Conservation (phyloP, 2,329 filamentous ascomycete species). For the Lasiodiplodia gonubiensis region DNA sequence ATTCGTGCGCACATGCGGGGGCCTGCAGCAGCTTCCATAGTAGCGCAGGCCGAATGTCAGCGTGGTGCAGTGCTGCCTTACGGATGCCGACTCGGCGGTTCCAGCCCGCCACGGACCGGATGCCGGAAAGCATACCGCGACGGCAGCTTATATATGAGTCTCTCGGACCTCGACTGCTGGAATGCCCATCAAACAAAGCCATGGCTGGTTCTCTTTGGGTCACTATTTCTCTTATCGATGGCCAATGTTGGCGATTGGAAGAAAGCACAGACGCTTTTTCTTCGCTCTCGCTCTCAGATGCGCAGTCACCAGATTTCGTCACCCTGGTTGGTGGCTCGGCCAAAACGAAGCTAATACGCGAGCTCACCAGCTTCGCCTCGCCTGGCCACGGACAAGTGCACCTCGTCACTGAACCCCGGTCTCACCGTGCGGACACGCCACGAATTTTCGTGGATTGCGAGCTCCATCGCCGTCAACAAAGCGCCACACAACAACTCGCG, state of each 20-base stretch:
- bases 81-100: too few relatives aligned
- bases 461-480: background rate
- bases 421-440: slow-evolving; percentile 20
- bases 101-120: too few relatives aligned
- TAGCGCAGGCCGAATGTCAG: too few relatives aligned
- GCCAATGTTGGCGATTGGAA: background rate
- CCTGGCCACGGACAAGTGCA: slow-evolving; percentile 28
- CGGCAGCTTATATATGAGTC: too few relatives aligned
- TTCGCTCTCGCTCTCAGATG: background rate
- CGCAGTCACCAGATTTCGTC: slow-evolving; percentile 26
- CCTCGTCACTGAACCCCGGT: slow-evolving; percentile 26
- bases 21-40: too few relatives aligned
- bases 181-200: background rate
- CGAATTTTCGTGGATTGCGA: slow-evolving; percentile 32
- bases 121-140: too few relatives aligned
- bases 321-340: slow-evolving; percentile 28
- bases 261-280: background rate
- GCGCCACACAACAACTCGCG: too few relatives aligned
- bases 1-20: too few relatives aligned
- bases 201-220: background rate
- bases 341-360: slow-evolving; percentile 23
- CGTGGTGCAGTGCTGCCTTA: too few relatives aligned
- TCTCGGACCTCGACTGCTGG: too few relatives aligned
- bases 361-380: too few relatives aligned
- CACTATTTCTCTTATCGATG: background rate